A percentile compares a stretch with the other conserved stretches of the same genome.
Evolutionary conservation across 768 basidiomycete species (phyloP).

Genomic region (Xerocomus spinulosus): DNA sequence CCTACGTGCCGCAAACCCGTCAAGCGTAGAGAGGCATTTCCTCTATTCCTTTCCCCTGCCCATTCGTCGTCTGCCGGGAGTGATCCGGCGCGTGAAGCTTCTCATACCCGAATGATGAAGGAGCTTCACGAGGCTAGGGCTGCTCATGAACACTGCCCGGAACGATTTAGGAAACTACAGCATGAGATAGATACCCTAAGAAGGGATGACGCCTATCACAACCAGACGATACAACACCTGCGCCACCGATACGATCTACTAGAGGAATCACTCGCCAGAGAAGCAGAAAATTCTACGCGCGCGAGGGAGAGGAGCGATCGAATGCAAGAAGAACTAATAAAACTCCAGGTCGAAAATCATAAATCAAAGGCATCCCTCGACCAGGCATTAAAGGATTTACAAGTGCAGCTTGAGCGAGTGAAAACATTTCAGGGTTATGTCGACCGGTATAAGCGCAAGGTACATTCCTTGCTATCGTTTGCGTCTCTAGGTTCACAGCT

Average conservation of each 20-base stretch:
- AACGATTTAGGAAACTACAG: constrained; percentile 6
- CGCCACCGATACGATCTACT: constrained; percentile 13
- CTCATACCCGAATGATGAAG: constrained; percentile 5
- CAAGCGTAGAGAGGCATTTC: constrained; percentile 24
- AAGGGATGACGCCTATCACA: constrained; percentile 1
- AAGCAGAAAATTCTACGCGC: constrained; percentile 1
- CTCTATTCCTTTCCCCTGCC: constrained; percentile 24
- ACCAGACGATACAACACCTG: constrained; percentile 12
- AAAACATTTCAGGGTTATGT: constrained; percentile 21
- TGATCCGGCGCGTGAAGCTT: constrained; percentile 2
- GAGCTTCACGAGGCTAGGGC: constrained; percentile 12
- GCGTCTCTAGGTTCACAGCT: constrained; percentile 3
- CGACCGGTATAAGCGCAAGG: constrained; percentile 21
- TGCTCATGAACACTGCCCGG: constrained; percentile 14
- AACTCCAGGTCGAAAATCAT: constrained; percentile 22
- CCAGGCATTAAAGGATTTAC: constrained; percentile 12
- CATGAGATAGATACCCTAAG: constrained; percentile 11
- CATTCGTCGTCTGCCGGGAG: constrained; percentile 3
- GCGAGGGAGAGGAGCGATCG: constrained; percentile 11
- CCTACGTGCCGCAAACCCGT: constrained; percentile 31
- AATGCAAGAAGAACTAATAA: constrained; percentile 19
- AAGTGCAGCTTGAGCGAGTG: constrained; percentile 17
- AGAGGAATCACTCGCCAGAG: constrained; percentile 11
- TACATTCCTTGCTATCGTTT: constrained; percentile 1
- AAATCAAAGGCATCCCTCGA: constrained; percentile 15